Conservation (phyloP, 257 asterid genomes). For the Solanum verrucosum region DNA sequence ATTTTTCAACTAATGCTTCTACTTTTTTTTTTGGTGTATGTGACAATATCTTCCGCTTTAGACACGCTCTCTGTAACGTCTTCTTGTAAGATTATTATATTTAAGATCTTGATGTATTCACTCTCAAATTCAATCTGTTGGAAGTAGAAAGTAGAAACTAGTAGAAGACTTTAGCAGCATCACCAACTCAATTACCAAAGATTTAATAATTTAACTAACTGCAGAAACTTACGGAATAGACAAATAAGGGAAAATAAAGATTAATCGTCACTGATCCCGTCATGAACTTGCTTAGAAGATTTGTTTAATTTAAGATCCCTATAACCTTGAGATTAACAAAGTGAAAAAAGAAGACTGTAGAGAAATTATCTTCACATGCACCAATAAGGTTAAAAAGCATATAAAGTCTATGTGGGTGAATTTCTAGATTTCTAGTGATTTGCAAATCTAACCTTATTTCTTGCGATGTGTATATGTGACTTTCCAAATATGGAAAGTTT, state of each 20-base stretch:
- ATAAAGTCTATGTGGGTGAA: constrained; percentile 31
- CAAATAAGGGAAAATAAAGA: background rate
- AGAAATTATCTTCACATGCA: constrained; percentile 14
- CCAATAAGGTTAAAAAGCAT: constrained; percentile 22
- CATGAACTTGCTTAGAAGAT: background rate
- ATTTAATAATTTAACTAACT: background rate
- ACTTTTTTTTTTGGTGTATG: no score
- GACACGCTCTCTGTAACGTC: no score
- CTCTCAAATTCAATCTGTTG: background rate
- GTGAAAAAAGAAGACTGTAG: background rate
- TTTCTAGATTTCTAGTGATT: constrained; percentile 21
- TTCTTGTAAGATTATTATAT: background rate
- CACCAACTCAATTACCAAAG: background rate
- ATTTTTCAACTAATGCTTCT: no score
- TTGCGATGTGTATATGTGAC: constrained; percentile 12
- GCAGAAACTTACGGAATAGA: background rate
- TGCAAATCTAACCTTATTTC: constrained; percentile 18
- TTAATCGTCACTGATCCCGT: constrained; percentile 19
- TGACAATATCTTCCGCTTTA: no score
- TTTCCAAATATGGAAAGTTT: constrained; percentile 35
- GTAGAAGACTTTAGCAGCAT: background rate
- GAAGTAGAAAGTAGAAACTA: background rate
- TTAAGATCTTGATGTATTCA: no score
- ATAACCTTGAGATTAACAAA: constrained; percentile 54
- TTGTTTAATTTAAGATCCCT: background rate